These are phyloP conservation scores for Bolboschoenus planiculmis DNA, from an alignment of 176 grass and related monocot genomes.

Conservation along the genomic window DNA sequence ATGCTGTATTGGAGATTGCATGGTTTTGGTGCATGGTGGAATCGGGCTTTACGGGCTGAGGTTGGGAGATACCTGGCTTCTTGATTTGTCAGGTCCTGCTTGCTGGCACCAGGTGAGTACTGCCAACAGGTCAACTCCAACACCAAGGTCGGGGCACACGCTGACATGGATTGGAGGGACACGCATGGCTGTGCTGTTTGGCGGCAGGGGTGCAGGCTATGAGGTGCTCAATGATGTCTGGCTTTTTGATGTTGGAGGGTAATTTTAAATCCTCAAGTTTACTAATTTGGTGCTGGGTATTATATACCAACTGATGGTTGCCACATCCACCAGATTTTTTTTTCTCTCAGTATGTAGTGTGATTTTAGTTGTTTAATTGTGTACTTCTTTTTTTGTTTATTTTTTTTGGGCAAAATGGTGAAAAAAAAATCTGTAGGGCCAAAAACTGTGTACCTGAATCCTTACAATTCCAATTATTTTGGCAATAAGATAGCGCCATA, in stretches of 20 bases:
- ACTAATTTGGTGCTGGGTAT: not conserved
- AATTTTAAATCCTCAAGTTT: not conserved
- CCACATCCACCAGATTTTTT: too few species aligned
- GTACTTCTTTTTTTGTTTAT: not conserved
- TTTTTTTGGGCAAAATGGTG: not conserved
- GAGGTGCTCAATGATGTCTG: constrained; percentile 97
- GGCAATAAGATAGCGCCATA: not conserved
- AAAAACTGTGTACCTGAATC: not conserved
- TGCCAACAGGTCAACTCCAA: constrained; percentile 35
- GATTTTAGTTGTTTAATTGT: not conserved
- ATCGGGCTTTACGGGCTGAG: constrained; percentile 61
- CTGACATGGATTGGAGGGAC: constrained; percentile 74
- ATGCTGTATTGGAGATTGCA: constrained; percentile 53
- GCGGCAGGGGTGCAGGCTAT: constrained; percentile 72
- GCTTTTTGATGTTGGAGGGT: constrained; percentile 56
- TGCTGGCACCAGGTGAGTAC: constrained; percentile 59
- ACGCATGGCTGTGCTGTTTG: constrained; percentile 59
- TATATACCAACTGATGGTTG: not conserved
- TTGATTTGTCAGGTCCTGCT: constrained; percentile 71
- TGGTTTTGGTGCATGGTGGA: constrained; percentile 49
- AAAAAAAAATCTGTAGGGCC: not conserved
- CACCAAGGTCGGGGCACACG: constrained; percentile 74
- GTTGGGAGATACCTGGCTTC: constrained; percentile 81
- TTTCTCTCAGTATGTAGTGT: not conserved
- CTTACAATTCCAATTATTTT: not conserved